Percentiles rank a stretch among this genome's conserved stretches.
Conservation (phyloP, 2,329 filamentous ascomycete genomes). For the Diplodia scrobiculata region DNA sequence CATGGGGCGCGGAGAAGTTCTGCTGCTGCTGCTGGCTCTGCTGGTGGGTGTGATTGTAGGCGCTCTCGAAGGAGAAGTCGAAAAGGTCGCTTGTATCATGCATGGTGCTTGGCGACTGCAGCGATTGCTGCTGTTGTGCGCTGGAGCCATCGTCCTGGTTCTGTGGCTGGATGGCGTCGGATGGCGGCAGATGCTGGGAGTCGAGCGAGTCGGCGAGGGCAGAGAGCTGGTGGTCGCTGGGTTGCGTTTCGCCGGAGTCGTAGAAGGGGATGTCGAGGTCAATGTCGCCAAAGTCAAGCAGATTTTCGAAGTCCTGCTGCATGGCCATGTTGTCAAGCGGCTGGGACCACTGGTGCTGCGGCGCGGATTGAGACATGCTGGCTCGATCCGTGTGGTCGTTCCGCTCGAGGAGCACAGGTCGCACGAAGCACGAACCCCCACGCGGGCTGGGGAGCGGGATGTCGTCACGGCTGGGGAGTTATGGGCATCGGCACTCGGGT, state of each 20-base stretch:
- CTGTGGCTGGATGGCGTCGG: conserved; percentile 39
- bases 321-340: conserved; percentile 48
- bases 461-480: conserved; percentile 6
- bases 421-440: conserved; percentile 27
- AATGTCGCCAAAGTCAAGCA: conserved; percentile 47
- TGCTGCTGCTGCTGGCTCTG: conserved; percentile 18
- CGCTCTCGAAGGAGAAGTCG: conserved; percentile 34
- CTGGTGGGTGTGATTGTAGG: conserved; percentile 12
- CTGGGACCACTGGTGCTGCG: conserved; percentile 47
- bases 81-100: conserved; percentile 39
- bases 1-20: conserved; percentile 26
- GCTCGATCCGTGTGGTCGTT: conserved; percentile 5
- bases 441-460: conserved; percentile 21
- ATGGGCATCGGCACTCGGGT: conserved; percentile 11
- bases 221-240: conserved; percentile 37
- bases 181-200: conserved; percentile 26
- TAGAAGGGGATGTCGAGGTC: conserved; percentile 40
- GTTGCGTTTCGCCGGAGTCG: conserved; percentile 34
- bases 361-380: conserved; percentile 31
- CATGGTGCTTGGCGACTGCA: conserved; percentile 33
- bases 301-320: conserved; percentile 47
- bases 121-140: conserved; percentile 27
- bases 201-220: conserved; percentile 40
- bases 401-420: conserved; percentile 21
- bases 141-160: conserved; percentile 38